phyloP scores from a whole-genome alignment of 2,329 filamentous ascomycete species.

The Colletotrichum abscissum region DNA sequence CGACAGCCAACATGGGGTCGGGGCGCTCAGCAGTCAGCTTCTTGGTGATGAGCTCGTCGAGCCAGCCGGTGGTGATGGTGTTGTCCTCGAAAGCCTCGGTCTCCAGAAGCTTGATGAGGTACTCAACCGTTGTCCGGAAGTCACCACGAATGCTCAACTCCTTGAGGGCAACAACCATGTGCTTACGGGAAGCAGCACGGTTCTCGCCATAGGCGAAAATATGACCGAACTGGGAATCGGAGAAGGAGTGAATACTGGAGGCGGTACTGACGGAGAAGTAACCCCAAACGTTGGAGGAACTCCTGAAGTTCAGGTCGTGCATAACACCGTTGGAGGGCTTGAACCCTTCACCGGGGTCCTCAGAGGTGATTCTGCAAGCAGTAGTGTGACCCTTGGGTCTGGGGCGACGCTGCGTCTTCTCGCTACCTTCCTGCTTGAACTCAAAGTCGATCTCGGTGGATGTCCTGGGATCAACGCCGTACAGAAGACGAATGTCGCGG shows the following conservation, averaged over 20 bases:
- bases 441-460: conserved; percentile 94
- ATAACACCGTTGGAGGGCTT: conserved; percentile 99
- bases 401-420: conserved; percentile 87
- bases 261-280: conserved; percentile 99
- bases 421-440: conserved; percentile 88
- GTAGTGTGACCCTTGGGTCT: conserved; percentile 97
- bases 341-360: conserved; percentile 98
- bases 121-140: conserved; percentile 98
- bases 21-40: conserved; percentile 96
- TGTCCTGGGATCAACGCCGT: conserved; percentile 92
- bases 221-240: conserved; percentile 98
- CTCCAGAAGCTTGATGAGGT: conserved; percentile 98
- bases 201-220: conserved; percentile 99
- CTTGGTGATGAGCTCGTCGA: conserved; percentile 98
- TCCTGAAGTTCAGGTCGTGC: conserved; percentile 99
- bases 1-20: conserved; percentile 91
- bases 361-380: conserved; percentile 98
- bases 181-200: conserved; percentile 93
- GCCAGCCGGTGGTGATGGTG: conserved; percentile 98
- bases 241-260: conserved; percentile 98
- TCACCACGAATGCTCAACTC: conserved; percentile 99
- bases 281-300: conserved; percentile 99
- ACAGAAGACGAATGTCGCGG: conserved; percentile 93
- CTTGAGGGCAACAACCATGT: conserved; percentile 99
- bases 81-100: conserved; percentile 99